A percentile compares a stretch with the other conserved stretches of the same genome.
Evolutionary conservation across 2,329 filamentous ascomycete species (phyloP).

Genomic region (Nothophaeocryptopus gaeumannii): DNA sequence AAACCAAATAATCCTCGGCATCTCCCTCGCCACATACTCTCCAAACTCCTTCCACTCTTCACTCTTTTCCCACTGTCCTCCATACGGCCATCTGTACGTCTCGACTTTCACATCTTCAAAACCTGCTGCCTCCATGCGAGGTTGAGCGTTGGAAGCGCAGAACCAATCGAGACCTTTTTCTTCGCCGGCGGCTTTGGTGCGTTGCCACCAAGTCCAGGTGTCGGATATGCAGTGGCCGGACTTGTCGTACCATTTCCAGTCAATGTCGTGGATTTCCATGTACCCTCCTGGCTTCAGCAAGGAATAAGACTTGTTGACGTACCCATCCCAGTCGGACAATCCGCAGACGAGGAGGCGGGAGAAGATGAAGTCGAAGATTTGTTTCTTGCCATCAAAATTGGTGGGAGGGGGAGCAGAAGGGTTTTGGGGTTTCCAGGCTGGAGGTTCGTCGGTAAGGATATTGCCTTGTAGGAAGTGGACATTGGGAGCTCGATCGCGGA

Average conservation of each 20-base stretch:
- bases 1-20: slow-evolving; percentile 9
- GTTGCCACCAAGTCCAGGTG: slow-evolving; percentile 18
- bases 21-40: slow-evolving; percentile 11
- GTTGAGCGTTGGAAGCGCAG: not conserved
- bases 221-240: slow-evolving; percentile 9
- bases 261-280: slow-evolving; percentile 23
- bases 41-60: slow-evolving; percentile 11
- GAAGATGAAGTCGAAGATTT: slow-evolving; percentile 23
- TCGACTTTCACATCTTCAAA: slow-evolving; percentile 20
- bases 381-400: not conserved
- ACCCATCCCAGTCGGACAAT: slow-evolving; percentile 22
- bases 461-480: slow-evolving; percentile 18
- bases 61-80: slow-evolving; percentile 8
- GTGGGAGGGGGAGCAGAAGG: too few species aligned
- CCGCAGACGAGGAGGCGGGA: slow-evolving; percentile 24
- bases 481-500: slow-evolving; percentile 9
- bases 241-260: slow-evolving; percentile 14
- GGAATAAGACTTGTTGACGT: slow-evolving; percentile 9
- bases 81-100: slow-evolving; percentile 20
- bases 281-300: slow-evolving; percentile 23
- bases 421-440: not conserved
- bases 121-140: slow-evolving; percentile 19
- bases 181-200: slow-evolving; percentile 1
- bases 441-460: slow-evolving; percentile 2
- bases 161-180: slow-evolving; percentile 5